Evolutionary conservation across 768 basidiomycete species (phyloP).

Genomic region (Favolaschia claudopus): DNA sequence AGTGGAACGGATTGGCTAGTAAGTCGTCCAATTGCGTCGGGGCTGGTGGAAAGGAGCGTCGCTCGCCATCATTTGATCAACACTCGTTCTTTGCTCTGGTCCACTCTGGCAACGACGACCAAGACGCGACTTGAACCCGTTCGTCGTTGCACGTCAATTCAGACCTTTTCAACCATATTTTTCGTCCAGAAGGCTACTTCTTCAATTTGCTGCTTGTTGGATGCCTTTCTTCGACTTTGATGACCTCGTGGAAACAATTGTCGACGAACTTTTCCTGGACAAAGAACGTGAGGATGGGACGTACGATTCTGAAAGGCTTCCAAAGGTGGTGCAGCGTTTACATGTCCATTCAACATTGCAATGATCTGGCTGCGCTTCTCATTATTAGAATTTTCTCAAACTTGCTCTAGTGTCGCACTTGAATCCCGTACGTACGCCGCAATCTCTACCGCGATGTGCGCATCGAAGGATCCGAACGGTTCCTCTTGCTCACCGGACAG

Average conservation of each 20-base stretch:
- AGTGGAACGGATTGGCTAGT: too few relatives aligned
- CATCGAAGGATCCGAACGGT: slow-evolving; percentile 23
- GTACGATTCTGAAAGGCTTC: slow-evolving; percentile 20
- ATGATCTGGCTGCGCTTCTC: too few relatives aligned
- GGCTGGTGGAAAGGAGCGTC: too few relatives aligned
- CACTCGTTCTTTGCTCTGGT: too few relatives aligned
- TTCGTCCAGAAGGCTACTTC: neutral
- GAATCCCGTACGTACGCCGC: slow-evolving; percentile 24
- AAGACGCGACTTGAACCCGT: too few relatives aligned
- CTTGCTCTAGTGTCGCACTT: slow-evolving; percentile 23
- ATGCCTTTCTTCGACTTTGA: slow-evolving; percentile 19
- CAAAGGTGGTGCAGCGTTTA: slow-evolving; percentile 12
- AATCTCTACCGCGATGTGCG: slow-evolving; percentile 16
- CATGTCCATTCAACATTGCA: neutral
- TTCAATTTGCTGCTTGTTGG: neutral
- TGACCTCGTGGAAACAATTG: slow-evolving; percentile 20
- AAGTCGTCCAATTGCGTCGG: too few relatives aligned
- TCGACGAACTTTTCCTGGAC: slow-evolving; percentile 19
- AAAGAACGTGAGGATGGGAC: slow-evolving; percentile 11
- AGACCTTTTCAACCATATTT: too few relatives aligned
- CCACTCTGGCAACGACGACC: too few relatives aligned
- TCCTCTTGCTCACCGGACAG: slow-evolving; percentile 23
- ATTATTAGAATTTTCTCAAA: slow-evolving; percentile 21
- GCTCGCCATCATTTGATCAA: too few relatives aligned
- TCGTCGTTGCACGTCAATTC: too few relatives aligned